phyloP scores from a whole-genome alignment of 768 basidiomycete species.

The Calvatia gigantea region DNA sequence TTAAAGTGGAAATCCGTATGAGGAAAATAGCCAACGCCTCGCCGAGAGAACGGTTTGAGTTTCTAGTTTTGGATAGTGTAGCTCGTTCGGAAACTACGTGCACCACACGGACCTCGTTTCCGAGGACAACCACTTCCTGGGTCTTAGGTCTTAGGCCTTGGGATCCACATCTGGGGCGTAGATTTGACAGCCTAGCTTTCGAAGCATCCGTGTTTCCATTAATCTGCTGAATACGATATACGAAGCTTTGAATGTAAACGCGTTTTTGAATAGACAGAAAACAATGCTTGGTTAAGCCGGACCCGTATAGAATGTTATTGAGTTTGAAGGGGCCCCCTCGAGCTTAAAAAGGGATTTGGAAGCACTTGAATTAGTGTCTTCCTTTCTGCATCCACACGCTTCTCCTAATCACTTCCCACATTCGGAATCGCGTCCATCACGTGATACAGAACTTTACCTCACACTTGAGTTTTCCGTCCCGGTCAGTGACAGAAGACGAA shows the following conservation, averaged over 20 bases:
- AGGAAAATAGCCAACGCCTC: neutral
- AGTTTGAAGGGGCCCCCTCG: slow-evolving; percentile 1
- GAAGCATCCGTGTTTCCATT: slow-evolving; percentile 1
- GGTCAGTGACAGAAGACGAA: too few relatives aligned
- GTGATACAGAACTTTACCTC: neutral
- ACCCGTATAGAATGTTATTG: neutral
- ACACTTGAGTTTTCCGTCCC: neutral
- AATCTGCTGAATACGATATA: slow-evolving; percentile 1
- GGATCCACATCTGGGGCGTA: neutral
- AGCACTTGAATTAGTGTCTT: neutral
- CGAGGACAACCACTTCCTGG: slow-evolving; percentile 7
- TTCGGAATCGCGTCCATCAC: neutral
- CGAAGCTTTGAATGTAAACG: neutral
- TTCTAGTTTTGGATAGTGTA: slow-evolving; percentile 3
- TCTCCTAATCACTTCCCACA: neutral
- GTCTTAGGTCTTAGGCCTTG: too few relatives aligned
- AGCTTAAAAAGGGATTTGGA: neutral
- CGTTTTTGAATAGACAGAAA: neutral
- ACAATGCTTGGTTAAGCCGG: neutral
- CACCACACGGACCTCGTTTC: slow-evolving; percentile 9
- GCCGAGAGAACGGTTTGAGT: neutral
- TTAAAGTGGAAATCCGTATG: neutral
- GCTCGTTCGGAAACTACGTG: neutral
- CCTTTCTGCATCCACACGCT: neutral
- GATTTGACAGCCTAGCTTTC: neutral